Conservation (phyloP, 768 basidiomycete genomes). For the Naganishia friedmannii region DNA sequence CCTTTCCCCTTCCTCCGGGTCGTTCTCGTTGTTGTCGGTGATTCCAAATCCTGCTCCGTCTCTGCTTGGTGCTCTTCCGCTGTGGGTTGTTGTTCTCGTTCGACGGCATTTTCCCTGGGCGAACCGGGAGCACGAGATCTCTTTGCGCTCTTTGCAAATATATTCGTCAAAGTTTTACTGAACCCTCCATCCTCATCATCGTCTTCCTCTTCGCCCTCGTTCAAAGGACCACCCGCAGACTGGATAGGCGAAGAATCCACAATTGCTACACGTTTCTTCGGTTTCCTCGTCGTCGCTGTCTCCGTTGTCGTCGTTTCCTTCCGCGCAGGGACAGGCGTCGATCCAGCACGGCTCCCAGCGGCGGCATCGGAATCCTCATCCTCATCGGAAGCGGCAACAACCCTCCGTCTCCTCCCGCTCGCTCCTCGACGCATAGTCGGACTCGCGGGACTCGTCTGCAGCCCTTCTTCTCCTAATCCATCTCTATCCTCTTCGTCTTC, state of each 20-base stretch:
- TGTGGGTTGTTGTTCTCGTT: too few relatives aligned
- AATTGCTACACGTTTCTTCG: too few relatives aligned
- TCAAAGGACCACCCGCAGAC: too few relatives aligned
- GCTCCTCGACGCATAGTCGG: not conserved
- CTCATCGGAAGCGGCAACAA: not conserved
- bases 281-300: too few relatives aligned
- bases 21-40: not conserved
- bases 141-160: not conserved
- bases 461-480: not conserved
- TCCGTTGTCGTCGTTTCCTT: too few relatives aligned
- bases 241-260: too few relatives aligned
- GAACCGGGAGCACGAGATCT: too few relatives aligned
- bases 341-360: too few relatives aligned
- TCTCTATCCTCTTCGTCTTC: not conserved
- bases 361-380: not conserved
- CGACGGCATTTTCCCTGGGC: too few relatives aligned
- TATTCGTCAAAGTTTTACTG: not conserved
- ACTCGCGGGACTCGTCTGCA: constrained; percentile 16
- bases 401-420: not conserved
- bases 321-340: too few relatives aligned
- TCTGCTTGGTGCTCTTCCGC: too few relatives aligned
- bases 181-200: constrained; percentile 9
- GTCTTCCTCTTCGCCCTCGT: not conserved
- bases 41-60: too few relatives aligned
- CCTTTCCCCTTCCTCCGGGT: not conserved